These are phyloP conservation scores for Microbotryum saponariae DNA, from an alignment of 1,284 basidiomycete species.

Conservation along the genomic window DNA sequence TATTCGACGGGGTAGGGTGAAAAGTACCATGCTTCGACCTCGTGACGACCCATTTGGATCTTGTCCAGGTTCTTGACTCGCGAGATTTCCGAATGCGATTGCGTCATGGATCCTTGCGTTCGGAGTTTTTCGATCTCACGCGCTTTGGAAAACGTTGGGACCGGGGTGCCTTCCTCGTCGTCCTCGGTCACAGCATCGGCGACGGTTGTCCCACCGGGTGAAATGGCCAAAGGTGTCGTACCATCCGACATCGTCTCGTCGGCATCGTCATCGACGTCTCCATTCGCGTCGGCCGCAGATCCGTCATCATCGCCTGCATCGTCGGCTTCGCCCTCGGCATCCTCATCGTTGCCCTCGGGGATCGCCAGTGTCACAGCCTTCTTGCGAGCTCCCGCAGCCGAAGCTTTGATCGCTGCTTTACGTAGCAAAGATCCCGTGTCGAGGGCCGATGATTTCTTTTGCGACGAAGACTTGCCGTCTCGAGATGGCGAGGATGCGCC, in stretches of 20 bases:
- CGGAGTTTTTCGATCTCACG: constrained; percentile 98
- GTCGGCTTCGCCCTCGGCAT: constrained; percentile 46
- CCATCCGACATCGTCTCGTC: neutral
- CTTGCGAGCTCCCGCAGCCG: constrained; percentile 15
- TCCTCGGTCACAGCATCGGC: constrained; percentile 18
- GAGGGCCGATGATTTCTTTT: constrained; percentile 66
- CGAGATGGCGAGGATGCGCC: constrained; percentile 35
- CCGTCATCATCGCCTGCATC: constrained; percentile 40
- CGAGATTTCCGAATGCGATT: constrained; percentile 92
- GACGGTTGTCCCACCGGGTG: neutral
- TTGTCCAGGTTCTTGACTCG: constrained; percentile 97
- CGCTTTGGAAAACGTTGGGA: constrained; percentile 69
- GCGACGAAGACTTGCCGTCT: constrained; percentile 21
- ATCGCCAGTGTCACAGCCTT: constrained; percentile 8
- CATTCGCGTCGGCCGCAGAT: constrained; percentile 33
- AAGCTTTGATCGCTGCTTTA: constrained; percentile 35
- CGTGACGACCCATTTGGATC: constrained; percentile 89
- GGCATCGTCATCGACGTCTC: constrained; percentile 47
- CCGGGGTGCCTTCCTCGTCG: constrained; percentile 43
- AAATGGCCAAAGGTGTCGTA: neutral
- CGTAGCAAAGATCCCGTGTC: constrained; percentile 43
- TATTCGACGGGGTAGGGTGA: constrained; percentile 97
- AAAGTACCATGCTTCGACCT: constrained; percentile 99
- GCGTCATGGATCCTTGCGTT: constrained; percentile 97
- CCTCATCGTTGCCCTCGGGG: constrained; percentile 33